Base-by-base conservation (phyloP, 257 asterid genomes). In the Cordia subcordata region DNA sequence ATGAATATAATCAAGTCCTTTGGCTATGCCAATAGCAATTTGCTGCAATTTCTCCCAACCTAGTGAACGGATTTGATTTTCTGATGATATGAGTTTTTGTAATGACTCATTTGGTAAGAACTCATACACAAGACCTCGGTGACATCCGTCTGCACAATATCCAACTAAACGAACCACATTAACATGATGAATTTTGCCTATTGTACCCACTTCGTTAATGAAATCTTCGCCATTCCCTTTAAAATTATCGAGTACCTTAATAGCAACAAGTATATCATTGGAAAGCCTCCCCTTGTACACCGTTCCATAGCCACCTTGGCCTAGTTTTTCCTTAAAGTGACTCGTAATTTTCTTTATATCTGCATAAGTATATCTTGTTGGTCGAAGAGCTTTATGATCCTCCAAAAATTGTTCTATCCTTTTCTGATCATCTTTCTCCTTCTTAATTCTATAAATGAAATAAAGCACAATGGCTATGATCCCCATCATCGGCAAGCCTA, bases 241-340 rank as follows among this genome's bases (percentile, higher is more conserved):
- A 9, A 73, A 54, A 10, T 65, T 75, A 60, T 77, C 35, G 4
- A 27, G 35, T 3, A 27, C 68, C 47, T 77, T 80, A 0, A 81
- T 82, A 0, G 78, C 82, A 8, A 72, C 81, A 19, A 22, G 20
- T 8, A 77, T 70, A 44, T 77, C 80, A 3, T 50, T 63, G 1
- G 83, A 60, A 11, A 77, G 19, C 61, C 73, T 66, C 0, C 81
- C 82, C 22, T 74, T 71, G 73, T 68, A 76, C 11, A 76, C 82
- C 0, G 49, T 42, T 20, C 86, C 83, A 12, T 63, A 81, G 13
- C 73, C 83, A 60, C 86, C 83, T 62, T 74, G 35, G 35, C 81
- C 81, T n/a, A 80, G 8, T 53, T 49, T 71, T 11, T 80, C 79
- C 14, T 65, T 67, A 32, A 71, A 62, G 13, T 6, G 59, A 21